These are phyloP conservation scores for Verticillium nubilum DNA, from an alignment of 2,329 filamentous ascomycete genomes.

Conservation along the genomic window DNA sequence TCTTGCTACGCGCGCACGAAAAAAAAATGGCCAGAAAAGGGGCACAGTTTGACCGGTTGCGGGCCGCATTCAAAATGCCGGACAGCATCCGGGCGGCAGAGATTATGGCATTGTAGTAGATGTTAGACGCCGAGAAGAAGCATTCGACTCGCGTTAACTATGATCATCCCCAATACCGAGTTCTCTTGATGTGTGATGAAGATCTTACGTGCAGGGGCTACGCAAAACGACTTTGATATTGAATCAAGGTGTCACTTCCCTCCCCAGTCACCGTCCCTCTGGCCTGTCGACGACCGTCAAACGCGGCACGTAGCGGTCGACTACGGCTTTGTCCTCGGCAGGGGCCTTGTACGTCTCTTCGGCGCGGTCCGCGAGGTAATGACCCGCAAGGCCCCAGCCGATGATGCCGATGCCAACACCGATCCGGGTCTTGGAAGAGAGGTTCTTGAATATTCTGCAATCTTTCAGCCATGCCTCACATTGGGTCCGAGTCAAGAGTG, in stretches of 20 bases:
- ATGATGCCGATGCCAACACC: constrained; percentile 70
- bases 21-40: constrained; percentile 1
- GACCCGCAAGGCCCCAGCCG: constrained; percentile 67
- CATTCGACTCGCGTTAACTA: not conserved
- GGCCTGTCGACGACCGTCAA: constrained; percentile 53
- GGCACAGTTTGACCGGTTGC: not conserved
- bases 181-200: not conserved
- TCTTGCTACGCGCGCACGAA: not conserved
- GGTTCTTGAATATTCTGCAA: constrained; percentile 63
- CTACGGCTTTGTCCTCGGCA: constrained; percentile 64
- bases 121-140: not conserved
- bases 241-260: too few relatives aligned
- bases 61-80: not conserved
- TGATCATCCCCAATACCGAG: not conserved
- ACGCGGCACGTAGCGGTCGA: constrained; percentile 57
- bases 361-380: constrained; percentile 67
- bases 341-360: constrained; percentile 69
- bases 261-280: constrained; percentile 14
- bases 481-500: too few relatives aligned
- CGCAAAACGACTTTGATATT: too few relatives aligned
- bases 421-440: constrained; percentile 65
- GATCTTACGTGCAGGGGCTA: too few relatives aligned
- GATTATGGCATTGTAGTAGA: not conserved
- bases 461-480: not conserved
- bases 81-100: not conserved